Evolutionary conservation across 2,329 filamentous ascomycete species (phyloP).

Genomic region (Ophiostoma himal-ulmi): DNA sequence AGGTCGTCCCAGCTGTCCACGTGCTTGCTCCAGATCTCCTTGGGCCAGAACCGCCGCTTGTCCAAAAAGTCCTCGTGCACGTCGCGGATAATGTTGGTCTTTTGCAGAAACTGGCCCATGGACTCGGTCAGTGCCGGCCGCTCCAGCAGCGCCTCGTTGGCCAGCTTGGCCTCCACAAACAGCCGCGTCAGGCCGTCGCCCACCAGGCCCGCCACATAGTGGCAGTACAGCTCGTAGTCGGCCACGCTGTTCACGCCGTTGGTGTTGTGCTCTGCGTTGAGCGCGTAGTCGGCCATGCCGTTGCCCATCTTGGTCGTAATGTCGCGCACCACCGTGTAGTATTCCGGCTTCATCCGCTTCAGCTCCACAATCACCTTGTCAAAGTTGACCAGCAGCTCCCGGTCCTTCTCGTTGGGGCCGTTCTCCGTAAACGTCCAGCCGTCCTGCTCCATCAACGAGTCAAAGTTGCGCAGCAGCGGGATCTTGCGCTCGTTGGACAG

Average conservation of each 20-base stretch:
- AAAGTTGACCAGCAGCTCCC: constrained; percentile 87
- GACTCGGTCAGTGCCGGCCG: constrained; percentile 79
- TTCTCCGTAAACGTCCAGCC: constrained; percentile 88
- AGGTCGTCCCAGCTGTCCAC: constrained; percentile 85
- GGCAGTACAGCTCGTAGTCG: constrained; percentile 95
- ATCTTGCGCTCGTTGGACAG: constrained; percentile 76
- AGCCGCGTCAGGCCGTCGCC: constrained; percentile 87
- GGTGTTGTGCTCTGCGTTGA: constrained; percentile 73
- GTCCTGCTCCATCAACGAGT: constrained; percentile 69
- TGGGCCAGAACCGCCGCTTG: constrained; percentile 86
- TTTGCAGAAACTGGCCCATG: constrained; percentile 96
- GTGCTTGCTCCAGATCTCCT: constrained; percentile 95
- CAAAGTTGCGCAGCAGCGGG: constrained; percentile 75
- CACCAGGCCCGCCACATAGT: constrained; percentile 97
- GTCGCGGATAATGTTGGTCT: constrained; percentile 98
- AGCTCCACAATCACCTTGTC: constrained; percentile 80
- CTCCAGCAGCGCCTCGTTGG: constrained; percentile 75
- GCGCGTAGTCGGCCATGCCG: constrained; percentile 93
- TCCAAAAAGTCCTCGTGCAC: constrained; percentile 85
- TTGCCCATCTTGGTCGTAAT: constrained; percentile 94
- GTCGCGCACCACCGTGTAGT: constrained; percentile 82
- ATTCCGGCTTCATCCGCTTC: constrained; percentile 77
- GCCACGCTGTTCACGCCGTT: constrained; percentile 75
- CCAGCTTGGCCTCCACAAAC: constrained; percentile 80
- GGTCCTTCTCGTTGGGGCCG: constrained; percentile 87